Percentiles rank a stretch among this genome's conserved stretches.
Conservation (phyloP, 805 yeast species). For the Cyberlindnera maritima region DNA sequence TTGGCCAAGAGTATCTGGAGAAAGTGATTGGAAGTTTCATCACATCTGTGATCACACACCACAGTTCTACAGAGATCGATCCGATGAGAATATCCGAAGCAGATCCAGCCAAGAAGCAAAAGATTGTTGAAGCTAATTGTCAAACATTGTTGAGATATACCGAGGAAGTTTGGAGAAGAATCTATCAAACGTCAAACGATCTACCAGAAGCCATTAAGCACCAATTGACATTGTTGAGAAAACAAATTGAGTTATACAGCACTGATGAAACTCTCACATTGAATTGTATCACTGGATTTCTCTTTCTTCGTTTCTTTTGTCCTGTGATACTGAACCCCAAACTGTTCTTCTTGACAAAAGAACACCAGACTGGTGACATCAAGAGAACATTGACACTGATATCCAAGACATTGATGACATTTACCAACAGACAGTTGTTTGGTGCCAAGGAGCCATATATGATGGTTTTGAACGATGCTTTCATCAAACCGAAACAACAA, state of each 20-base stretch:
- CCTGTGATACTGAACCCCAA: conserved; percentile 93
- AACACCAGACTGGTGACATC: conserved; percentile 66
- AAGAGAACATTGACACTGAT: conserved; percentile 79
- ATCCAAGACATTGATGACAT: conserved; percentile 74
- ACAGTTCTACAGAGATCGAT: conserved; percentile 70
- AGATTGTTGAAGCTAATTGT: conserved; percentile 46
- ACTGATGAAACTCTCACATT: conserved; percentile 48
- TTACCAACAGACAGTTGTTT: conserved; percentile 74
- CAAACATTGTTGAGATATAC: conserved; percentile 47
- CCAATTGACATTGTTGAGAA: conserved; percentile 62
- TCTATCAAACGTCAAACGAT: conserved; percentile 67
- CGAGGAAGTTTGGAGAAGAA: conserved; percentile 61
- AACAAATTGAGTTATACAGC: conserved; percentile 60
- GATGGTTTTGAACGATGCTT: conserved; percentile 57
- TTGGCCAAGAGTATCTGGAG: conserved; percentile 78
- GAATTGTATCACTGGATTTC: conserved; percentile 78
- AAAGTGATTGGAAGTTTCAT: conserved; percentile 71
- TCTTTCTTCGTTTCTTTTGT: conserved; percentile 81
- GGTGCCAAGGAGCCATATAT: conserved; percentile 85
- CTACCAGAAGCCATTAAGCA: conserved; percentile 65
- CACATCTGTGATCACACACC: conserved; percentile 45
- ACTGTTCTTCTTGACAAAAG: conserved; percentile 65
- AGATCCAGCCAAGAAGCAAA: conserved; percentile 35
- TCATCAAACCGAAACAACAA: conserved; percentile 52
- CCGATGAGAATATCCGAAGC: conserved; percentile 52